phyloP scores from a whole-genome alignment of 2,329 filamentous ascomycete genomes.

The Diaporthe citriasiana region DNA sequence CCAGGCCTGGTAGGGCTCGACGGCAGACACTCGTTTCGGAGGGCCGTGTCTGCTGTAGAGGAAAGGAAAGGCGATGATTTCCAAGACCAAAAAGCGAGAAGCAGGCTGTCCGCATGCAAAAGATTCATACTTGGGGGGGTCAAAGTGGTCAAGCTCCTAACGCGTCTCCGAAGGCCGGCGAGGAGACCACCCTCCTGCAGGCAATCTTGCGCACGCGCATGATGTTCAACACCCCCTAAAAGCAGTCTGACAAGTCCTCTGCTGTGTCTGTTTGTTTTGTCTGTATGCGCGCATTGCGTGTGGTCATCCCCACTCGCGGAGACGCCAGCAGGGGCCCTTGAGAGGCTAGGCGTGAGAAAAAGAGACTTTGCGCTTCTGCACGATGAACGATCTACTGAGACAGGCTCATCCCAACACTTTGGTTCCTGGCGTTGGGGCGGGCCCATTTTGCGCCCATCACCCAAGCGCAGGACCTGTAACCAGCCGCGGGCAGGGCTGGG shows the following conservation, averaged over 20 bases:
- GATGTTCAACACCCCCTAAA: neutral
- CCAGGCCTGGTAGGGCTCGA: neutral
- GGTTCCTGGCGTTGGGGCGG: conserved; percentile 4
- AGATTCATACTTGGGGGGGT: neutral
- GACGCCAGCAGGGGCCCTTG: conserved; percentile 25
- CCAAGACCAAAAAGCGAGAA: neutral
- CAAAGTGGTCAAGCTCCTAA: neutral
- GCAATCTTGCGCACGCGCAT: neutral
- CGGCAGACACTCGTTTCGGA: neutral
- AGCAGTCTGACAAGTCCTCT: neutral
- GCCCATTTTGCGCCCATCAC: neutral
- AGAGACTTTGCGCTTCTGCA: conserved; percentile 28
- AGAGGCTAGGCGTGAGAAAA: conserved; percentile 25
- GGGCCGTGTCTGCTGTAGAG: neutral
- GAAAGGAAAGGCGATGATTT: neutral
- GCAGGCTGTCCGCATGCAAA: neutral
- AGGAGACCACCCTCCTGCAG: neutral
- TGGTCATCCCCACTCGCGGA: neutral
- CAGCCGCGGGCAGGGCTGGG: conserved; percentile 22
- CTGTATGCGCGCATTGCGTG: neutral
- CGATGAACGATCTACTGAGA: conserved; percentile 29
- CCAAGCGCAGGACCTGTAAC: neutral
- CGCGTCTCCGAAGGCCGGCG: neutral
- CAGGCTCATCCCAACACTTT: conserved; percentile 30
- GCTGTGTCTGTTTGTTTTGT: neutral